phyloP scores from a whole-genome alignment of 225 moss, liverwort and hornwort genomes.

The Climacium dendroides region DNA sequence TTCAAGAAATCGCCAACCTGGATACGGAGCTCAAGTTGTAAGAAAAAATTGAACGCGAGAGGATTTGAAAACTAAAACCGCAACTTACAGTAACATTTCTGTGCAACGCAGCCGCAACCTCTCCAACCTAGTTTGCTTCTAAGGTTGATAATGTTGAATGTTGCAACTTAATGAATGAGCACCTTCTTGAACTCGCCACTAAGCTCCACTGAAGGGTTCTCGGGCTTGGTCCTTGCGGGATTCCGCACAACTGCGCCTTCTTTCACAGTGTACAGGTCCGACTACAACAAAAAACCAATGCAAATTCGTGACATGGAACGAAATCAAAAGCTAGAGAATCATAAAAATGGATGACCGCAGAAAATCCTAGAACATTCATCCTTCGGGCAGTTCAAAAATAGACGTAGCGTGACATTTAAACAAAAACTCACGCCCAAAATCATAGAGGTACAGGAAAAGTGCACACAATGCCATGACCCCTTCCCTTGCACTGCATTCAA shows the following conservation, averaged over 20 bases:
- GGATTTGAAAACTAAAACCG: not conserved
- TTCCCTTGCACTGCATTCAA: not conserved
- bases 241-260: conserved; percentile 83
- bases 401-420: not conserved
- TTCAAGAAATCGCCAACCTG: conserved; percentile 90
- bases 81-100: not conserved
- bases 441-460: not conserved
- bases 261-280: conserved; percentile 79
- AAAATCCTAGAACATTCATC: not conserved
- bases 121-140: not conserved
- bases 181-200: conserved; percentile 96
- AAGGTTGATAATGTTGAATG: not conserved
- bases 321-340: not conserved
- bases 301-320: not conserved
- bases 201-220: conserved; percentile 71
- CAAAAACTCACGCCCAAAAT: not conserved
- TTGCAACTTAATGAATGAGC: not conserved
- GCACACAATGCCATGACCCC: not conserved
- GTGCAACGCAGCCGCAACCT: not conserved
- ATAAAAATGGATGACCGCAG: not conserved
- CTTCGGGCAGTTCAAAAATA: too few relatives aligned
- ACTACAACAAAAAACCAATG: conserved; percentile 28
- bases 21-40: not conserved
- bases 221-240: conserved; percentile 47
- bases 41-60: not conserved